Evolutionary conservation across 2,329 filamentous ascomycete genomes (phyloP).

Genomic region (Penicillium sp.): DNA sequence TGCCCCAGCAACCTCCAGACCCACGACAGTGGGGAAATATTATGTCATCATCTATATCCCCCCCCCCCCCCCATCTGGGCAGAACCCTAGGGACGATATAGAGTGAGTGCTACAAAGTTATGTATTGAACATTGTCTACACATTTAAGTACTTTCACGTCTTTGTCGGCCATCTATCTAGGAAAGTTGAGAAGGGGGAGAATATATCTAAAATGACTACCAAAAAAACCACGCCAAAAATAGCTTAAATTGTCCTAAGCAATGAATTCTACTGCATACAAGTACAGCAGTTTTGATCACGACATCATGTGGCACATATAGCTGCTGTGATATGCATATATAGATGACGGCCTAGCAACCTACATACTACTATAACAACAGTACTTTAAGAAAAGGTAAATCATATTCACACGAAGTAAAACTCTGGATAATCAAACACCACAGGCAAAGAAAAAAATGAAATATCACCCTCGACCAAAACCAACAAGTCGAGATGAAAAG

Average conservation of each 20-base stretch:
- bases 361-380: neutral
- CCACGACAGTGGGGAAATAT: slow-evolving; percentile 8
- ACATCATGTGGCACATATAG: neutral
- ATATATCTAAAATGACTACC: too few species aligned
- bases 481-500: neutral
- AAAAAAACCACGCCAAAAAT: neutral
- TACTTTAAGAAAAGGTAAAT: slow-evolving; percentile 8
- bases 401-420: slow-evolving; percentile 27
- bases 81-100: too few species aligned
- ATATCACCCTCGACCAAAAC: neutral
- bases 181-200: too few species aligned
- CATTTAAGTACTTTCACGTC: too few species aligned
- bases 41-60: slow-evolving; percentile 7
- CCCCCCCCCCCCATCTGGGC: too few species aligned
- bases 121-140: too few species aligned
- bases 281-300: neutral
- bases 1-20: neutral
- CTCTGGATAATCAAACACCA: slow-evolving; percentile 18
- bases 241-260: neutral
- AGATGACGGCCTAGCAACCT: neutral
- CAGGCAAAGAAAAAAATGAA: neutral
- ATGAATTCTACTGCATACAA: neutral
- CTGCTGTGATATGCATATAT: neutral
- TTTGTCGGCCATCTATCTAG: too few species aligned
- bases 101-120: too few species aligned